Conservation (phyloP, 192 early-diverging fungal species). For the Coemansia sp. region DNA sequence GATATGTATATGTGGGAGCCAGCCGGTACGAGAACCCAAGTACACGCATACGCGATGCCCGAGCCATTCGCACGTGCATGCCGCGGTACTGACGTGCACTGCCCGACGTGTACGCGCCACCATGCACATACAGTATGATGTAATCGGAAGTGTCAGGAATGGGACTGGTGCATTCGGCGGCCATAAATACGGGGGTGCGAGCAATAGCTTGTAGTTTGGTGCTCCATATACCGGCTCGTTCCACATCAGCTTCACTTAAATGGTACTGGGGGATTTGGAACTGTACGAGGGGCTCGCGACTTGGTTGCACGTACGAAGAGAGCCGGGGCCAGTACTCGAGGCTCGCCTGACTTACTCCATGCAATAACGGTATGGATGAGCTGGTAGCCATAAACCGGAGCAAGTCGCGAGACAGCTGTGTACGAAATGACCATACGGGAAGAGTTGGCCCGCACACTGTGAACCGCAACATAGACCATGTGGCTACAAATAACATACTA, state of each 20-base stretch:
- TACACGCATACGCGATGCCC: slow-evolving; percentile 31
- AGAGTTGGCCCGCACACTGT: slow-evolving; percentile 6
- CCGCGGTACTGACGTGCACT: slow-evolving; percentile 39
- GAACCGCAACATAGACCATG: slow-evolving; percentile 8
- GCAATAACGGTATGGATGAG: neutral
- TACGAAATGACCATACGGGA: slow-evolving; percentile 19
- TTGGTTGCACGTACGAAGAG: neutral
- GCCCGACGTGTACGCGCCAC: slow-evolving; percentile 65
- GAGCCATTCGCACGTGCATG: slow-evolving; percentile 53
- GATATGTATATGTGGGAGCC: slow-evolving; percentile 79
- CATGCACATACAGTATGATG: slow-evolving; percentile 70
- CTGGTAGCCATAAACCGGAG: slow-evolving; percentile 12
- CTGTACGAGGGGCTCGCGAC: neutral
- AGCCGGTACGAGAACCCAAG: slow-evolving; percentile 74
- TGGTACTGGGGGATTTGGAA: slow-evolving; percentile 5
- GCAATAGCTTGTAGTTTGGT: neutral
- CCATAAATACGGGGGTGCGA: neutral
- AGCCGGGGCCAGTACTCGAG: slow-evolving; percentile 7
- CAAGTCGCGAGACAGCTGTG: slow-evolving; percentile 26
- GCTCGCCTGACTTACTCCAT: neutral
- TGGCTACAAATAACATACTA: neutral
- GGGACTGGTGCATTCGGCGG: too few relatives aligned
- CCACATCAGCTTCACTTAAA: too few relatives aligned
- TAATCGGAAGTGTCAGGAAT: neutral
- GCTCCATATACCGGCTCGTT: too few relatives aligned